A percentile compares a stretch with the other conserved stretches of the same genome.
phyloP scores from a whole-genome alignment of 345 rosid species.

The Eucalyptus grandis region DNA sequence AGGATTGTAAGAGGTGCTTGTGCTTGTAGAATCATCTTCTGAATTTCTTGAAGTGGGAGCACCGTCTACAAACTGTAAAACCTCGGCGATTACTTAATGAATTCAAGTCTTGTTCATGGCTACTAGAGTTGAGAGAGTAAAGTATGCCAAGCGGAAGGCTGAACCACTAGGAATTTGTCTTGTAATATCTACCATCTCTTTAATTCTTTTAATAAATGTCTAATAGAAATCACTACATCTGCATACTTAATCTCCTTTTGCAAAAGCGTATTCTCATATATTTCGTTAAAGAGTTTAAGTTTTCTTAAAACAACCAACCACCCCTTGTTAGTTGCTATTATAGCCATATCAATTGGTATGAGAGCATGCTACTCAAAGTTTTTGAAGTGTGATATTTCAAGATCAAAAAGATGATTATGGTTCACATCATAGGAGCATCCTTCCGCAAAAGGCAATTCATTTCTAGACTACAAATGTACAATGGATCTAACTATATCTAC shows the following conservation, averaged over 20 bases:
- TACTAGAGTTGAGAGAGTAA: neutral
- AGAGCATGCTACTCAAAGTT: no score
- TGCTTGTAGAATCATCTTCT: neutral
- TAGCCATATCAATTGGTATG: no score
- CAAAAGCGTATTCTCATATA: no score
- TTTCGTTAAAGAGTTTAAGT: neutral
- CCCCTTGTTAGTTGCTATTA: fast-evolving
- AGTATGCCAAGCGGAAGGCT: neutral
- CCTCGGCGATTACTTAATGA: neutral
- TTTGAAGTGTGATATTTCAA: no score
- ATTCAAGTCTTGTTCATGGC: neutral
- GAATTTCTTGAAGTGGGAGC: neutral
- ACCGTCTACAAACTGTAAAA: neutral
- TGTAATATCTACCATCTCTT: neutral
- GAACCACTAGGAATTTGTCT: neutral
- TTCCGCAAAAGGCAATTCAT: neutral
- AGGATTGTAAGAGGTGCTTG: neutral
- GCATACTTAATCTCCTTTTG: neutral
- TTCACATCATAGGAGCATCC: no score
- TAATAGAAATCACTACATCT: neutral
- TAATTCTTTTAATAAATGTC: neutral
- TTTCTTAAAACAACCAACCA: no score
- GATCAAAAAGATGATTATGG: no score
- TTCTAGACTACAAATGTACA: neutral
- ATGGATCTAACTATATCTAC: neutral